Evolutionary conservation across 345 rosid genomes (phyloP), one percentile per base, ranked within the genome.

Genomic region (Arabis alpina): DNA sequence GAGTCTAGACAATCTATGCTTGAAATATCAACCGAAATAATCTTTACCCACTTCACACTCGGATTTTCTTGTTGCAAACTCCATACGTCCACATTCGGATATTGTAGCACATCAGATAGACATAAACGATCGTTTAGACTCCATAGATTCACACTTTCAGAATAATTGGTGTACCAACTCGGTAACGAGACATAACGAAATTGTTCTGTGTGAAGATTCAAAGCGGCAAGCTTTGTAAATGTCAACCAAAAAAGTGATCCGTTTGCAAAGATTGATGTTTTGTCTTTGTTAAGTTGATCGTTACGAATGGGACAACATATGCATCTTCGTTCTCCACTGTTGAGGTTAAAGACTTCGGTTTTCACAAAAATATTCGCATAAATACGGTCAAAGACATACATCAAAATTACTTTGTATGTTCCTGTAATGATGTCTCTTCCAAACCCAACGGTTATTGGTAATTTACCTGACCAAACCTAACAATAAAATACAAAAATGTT

Each of bases 21-120:
- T 11, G 13, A 32, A 7, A 36, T 48, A 49, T 12, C 23, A 48
- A 48, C 4, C 16, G 43, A 47, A 48, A 15, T 0, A 13, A 63
- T 47, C 16, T 32, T 63, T 48, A 48, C 34, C 55, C 68, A 63
- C 12, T 34, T 63, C 67, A 62, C 68, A 63, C 28, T 63, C 4
- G 55, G 55, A 48, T 12, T 44, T 48, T 63, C 56, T 48, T 63
- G 55, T 11, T 19, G 44, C 68, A 48, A 63, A 48, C 55, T 4
- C 68, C 68, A 47, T 2, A 63, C 32, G 16, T 63, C 68, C 54
- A 63, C 32, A 34, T 2, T 11, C 2, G 68, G 68, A 47, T 63
- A 63, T 36, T 48, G 68, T 63, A 63, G 3, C 30, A 48, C 67
- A 62, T 47, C 43, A 47, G 68, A 63, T 32, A 58, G 0, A 40